A percentile compares a stretch with the other conserved stretches of the same genome.
These are phyloP conservation scores for Nothophaeocryptopus gaeumannii DNA, from an alignment of 2,329 filamentous ascomycete species.

Conservation along the genomic window DNA sequence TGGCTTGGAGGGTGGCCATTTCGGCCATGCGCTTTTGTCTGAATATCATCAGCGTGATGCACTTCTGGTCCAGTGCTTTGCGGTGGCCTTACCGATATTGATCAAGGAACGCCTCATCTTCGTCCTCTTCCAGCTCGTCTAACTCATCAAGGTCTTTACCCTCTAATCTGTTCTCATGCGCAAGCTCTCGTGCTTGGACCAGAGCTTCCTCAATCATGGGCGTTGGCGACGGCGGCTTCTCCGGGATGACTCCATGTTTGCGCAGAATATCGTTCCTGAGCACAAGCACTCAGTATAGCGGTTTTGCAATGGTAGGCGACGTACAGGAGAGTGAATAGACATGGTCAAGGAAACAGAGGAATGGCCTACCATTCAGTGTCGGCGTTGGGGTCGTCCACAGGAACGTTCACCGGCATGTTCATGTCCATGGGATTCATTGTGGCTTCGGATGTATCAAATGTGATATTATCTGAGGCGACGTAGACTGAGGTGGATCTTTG, in stretches of 20 bases:
- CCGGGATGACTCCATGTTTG: conserved; percentile 95
- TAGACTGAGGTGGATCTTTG: no score
- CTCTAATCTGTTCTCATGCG: conserved; percentile 88
- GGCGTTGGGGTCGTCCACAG: conserved; percentile 90
- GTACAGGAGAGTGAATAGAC: neutral
- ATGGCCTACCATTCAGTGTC: conserved; percentile 85
- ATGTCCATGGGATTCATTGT: conserved; percentile 24
- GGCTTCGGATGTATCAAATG: neutral
- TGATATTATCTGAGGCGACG: no score
- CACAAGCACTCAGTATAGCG: conserved; percentile 19
- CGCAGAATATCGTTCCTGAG: conserved; percentile 95
- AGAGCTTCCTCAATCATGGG: conserved; percentile 95
- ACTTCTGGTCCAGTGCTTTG: conserved; percentile 33
- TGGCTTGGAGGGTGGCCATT: conserved; percentile 69
- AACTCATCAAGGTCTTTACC: conserved; percentile 93
- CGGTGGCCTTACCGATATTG: conserved; percentile 59
- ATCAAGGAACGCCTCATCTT: conserved; percentile 89
- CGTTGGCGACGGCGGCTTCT: conserved; percentile 92
- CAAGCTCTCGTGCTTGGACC: conserved; percentile 73
- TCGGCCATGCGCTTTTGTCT: conserved; percentile 77
- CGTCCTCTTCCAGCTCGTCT: conserved; percentile 88
- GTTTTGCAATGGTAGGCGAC: conserved; percentile 1
- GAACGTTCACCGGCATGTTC: conserved; percentile 67
- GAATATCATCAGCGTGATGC: neutral
- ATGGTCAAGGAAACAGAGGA: conserved; percentile 11